Evolutionary conservation across 176 grass and related monocot genomes (phyloP).

Genomic region (Lolium multiflorum): DNA sequence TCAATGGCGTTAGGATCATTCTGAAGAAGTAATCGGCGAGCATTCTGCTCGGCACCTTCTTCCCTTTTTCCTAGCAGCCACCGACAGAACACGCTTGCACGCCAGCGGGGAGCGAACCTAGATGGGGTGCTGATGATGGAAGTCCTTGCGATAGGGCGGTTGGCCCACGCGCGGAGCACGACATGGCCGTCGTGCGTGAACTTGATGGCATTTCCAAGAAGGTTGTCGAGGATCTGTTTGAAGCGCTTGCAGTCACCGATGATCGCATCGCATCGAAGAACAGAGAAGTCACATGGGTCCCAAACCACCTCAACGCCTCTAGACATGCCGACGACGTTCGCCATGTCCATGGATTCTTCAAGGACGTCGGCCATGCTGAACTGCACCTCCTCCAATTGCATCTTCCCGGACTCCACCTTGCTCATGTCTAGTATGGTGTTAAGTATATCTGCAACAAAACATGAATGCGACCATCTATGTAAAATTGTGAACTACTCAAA

Average conservation of each 20-base stretch:
- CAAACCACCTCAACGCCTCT: slow-evolving; percentile 78
- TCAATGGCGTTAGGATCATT: slow-evolving; percentile 51
- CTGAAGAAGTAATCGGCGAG: background rate
- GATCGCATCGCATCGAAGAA: slow-evolving; percentile 41
- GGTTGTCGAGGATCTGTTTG: slow-evolving; percentile 82
- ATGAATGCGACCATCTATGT: background rate
- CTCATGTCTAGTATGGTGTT: slow-evolving; percentile 77
- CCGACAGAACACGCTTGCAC: background rate
- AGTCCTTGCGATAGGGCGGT: slow-evolving; percentile 41
- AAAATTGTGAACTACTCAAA: background rate
- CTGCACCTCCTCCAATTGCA: slow-evolving; percentile 65
- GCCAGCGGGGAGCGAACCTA: slow-evolving; percentile 18
- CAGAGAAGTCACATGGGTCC: slow-evolving; percentile 83
- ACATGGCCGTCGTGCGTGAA: slow-evolving; percentile 68
- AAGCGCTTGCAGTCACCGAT: slow-evolving; percentile 62
- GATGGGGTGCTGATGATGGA: slow-evolving; percentile 22
- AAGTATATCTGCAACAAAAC: slow-evolving; percentile 57
- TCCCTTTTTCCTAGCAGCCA: slow-evolving; percentile 29
- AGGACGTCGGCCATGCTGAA: slow-evolving; percentile 72
- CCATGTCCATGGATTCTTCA: slow-evolving; percentile 76
- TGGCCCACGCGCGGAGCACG: slow-evolving; percentile 71
- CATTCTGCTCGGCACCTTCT: background rate
- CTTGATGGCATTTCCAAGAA: slow-evolving; percentile 83
- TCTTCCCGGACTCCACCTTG: slow-evolving; percentile 90
- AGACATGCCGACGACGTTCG: slow-evolving; percentile 51